Conservation (phyloP, 345 rosid genomes). For the Camelina hispida region DNA sequence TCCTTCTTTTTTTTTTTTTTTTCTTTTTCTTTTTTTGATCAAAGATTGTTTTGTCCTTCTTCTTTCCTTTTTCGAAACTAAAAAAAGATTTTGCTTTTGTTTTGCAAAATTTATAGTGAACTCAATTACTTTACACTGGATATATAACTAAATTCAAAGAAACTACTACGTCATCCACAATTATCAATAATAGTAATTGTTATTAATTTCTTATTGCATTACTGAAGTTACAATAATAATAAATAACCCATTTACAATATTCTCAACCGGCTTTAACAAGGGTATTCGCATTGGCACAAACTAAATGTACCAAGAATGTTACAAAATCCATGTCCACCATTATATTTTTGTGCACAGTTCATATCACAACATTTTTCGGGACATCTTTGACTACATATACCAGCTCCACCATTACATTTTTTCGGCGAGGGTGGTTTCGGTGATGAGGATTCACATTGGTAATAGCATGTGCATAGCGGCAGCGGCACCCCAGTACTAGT, state of each 20-base stretch:
- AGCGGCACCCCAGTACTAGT: background rate
- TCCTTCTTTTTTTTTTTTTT: no score
- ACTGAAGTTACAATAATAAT: background rate
- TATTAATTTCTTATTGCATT: background rate
- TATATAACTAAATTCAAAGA: no score
- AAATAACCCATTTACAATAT: background rate
- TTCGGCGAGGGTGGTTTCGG: background rate
- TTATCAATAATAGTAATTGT: no score
- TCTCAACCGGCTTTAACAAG: slow-evolving; percentile 24
- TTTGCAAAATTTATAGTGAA: no score
- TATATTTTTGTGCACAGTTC: slow-evolving; percentile 18
- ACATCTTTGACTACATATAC: slow-evolving; percentile 29
- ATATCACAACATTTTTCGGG: background rate
- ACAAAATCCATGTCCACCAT: slow-evolving; percentile 36
- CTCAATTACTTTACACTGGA: no score
- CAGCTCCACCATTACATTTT: slow-evolving; percentile 20
- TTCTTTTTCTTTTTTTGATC: no score
- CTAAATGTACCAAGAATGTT: background rate
- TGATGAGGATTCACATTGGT: background rate
- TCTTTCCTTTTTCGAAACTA: no score
- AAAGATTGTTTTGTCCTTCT: no score
- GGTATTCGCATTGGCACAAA: slow-evolving; percentile 41
- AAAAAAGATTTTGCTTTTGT: no score
- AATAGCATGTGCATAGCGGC: slow-evolving; percentile 7
- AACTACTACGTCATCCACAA: no score